Conservation (phyloP, 2,329 filamentous ascomycete genomes). For the Penicillium sp. region DNA sequence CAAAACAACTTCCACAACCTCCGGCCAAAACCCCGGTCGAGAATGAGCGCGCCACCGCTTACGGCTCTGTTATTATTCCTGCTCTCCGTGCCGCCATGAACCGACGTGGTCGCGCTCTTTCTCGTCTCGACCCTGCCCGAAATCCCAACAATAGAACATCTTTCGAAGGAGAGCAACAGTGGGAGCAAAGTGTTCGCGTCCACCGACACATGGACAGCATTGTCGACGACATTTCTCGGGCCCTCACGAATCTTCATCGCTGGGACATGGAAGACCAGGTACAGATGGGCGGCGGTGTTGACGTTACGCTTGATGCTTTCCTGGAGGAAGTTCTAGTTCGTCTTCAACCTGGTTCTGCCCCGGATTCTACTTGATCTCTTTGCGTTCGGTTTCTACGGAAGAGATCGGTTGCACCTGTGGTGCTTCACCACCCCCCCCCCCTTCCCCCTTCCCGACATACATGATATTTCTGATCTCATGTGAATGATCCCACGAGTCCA, state of each 20-base stretch:
- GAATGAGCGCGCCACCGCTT: conserved; percentile 17
- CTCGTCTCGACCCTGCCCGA: conserved; percentile 35
- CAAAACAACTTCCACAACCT: conserved; percentile 23
- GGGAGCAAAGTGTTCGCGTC: conserved; percentile 21
- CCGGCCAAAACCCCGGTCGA: conserved; percentile 15
- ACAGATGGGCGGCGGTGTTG: conserved; percentile 89
- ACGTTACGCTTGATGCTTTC: conserved; percentile 85
- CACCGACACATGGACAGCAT: conserved; percentile 40
- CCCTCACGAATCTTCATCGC: conserved; percentile 87
- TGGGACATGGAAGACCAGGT: conserved; percentile 84
- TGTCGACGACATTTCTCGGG: conserved; percentile 76
- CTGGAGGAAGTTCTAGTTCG: conserved; percentile 91
- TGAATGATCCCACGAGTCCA: not conserved
- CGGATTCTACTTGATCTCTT: not conserved
- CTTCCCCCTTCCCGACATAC: not conserved
- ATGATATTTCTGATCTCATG: not conserved
- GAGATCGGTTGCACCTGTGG: not conserved
- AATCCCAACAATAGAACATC: conserved; percentile 18
- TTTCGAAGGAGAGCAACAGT: conserved; percentile 17
- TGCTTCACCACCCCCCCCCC: too few relatives aligned
- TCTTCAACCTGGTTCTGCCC: conserved; percentile 68
- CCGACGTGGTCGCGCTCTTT: conserved; percentile 64
- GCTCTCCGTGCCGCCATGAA: conserved; percentile 79
- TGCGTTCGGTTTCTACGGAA: not conserved
- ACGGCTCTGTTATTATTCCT: conserved; percentile 53